Evolutionary conservation across 495 filamentous ascomycete species (phyloP).

Genomic region (Aspergillus heteromorphus): DNA sequence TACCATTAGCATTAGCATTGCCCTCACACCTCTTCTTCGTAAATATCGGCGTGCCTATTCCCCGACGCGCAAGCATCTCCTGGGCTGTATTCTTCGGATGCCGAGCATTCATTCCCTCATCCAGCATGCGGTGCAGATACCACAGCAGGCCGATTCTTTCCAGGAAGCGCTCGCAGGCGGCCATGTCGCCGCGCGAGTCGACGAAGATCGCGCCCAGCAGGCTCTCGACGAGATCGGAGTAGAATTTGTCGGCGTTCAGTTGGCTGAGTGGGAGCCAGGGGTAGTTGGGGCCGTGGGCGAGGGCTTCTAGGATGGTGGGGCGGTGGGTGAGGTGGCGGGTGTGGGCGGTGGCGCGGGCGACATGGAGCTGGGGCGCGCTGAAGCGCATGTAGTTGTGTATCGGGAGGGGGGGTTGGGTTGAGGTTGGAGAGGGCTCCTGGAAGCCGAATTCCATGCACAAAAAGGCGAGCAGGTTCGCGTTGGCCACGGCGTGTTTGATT

Average conservation of each 20-base stretch:
- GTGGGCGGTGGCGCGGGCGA: constrained; percentile 40
- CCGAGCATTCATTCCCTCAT: constrained; percentile 52
- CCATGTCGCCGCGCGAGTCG: constrained; percentile 61
- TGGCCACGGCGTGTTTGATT: constrained; percentile 71
- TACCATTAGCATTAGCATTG: constrained; percentile 6
- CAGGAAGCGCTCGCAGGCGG: constrained; percentile 50
- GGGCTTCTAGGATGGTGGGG: constrained; percentile 40
- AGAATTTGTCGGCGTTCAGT: constrained; percentile 70
- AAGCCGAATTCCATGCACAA: constrained; percentile 58
- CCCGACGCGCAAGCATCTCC: constrained; percentile 37
- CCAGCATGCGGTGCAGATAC: constrained; percentile 57
- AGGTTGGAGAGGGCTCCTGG: constrained; percentile 14
- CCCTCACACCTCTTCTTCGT: no score
- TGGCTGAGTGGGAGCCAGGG: constrained; percentile 70
- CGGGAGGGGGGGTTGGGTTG: constrained; percentile 8
- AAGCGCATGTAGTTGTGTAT: no score
- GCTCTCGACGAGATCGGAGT: constrained; percentile 81
- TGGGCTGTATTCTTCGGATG: constrained; percentile 75
- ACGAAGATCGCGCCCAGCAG: constrained; percentile 81
- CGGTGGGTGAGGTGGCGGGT: constrained; percentile 47
- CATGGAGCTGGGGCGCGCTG: no score
- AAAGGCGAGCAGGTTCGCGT: constrained; percentile 85
- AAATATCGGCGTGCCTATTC: no score
- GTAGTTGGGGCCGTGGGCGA: constrained; percentile 48
- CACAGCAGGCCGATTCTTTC: constrained; percentile 59